A percentile compares a stretch with the other conserved stretches of the same genome.
Evolutionary conservation across 2,329 filamentous ascomycete genomes (phyloP).

Genomic region (Colletotrichum liriopes): DNA sequence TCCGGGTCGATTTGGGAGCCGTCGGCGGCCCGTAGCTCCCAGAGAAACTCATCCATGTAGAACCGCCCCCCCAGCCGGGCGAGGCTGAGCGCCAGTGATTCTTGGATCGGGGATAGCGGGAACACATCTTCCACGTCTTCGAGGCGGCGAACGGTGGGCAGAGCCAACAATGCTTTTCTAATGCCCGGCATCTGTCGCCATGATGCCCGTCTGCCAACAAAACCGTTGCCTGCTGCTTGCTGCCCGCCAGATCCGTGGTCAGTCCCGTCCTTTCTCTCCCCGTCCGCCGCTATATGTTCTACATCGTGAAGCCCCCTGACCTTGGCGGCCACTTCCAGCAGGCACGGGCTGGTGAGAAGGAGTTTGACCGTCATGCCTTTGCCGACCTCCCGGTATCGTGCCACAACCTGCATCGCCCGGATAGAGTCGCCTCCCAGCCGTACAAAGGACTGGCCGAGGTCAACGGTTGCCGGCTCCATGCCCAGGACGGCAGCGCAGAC

Average conservation of each 20-base stretch:
- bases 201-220: too few species aligned
- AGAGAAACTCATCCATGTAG: neutral
- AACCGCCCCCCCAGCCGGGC: neutral
- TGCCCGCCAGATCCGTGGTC: neutral
- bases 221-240: neutral
- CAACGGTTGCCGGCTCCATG: slow-evolving; percentile 2
- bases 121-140: neutral
- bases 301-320: neutral
- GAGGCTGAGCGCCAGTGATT: neutral
- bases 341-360: neutral
- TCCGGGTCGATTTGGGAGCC: neutral
- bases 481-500: slow-evolving; percentile 1
- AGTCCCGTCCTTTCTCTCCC: neutral
- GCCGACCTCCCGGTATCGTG: slow-evolving; percentile 1
- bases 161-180: neutral
- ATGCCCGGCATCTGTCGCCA: neutral
- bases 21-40: neutral
- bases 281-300: neutral
- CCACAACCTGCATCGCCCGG: slow-evolving; percentile 18
- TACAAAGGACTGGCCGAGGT: slow-evolving; percentile 7
- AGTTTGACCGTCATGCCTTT: neutral
- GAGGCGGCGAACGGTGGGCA: neutral
- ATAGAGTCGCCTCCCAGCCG: slow-evolving; percentile 21
- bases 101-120: neutral
- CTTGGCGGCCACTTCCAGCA: neutral